Percentiles rank a stretch among this genome's conserved stretches.
Evolutionary conservation across 2,329 filamentous ascomycete genomes (phyloP).

Genomic region (Venturia nashicola): DNA sequence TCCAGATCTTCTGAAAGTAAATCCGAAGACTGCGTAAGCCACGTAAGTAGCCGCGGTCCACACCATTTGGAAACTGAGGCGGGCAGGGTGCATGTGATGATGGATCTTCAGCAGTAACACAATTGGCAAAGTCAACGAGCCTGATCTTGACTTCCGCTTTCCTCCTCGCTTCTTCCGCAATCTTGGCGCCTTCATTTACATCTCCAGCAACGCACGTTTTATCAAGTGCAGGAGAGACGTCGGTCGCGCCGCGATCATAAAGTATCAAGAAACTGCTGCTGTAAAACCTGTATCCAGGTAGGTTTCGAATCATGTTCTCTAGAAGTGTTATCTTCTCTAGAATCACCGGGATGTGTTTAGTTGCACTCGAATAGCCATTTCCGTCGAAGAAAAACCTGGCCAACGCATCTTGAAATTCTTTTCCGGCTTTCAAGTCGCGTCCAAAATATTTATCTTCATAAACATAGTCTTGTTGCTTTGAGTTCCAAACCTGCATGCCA

Average conservation of each 20-base stretch:
- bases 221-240: neutral
- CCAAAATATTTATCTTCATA: constrained; percentile 99
- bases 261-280: constrained; percentile 90
- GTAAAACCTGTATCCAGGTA: constrained; percentile 87
- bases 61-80: constrained; percentile 64
- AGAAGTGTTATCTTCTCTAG: constrained; percentile 72
- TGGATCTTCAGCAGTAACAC: constrained; percentile 71
- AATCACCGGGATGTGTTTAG: constrained; percentile 77
- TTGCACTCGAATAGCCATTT: constrained; percentile 63
- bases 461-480: constrained; percentile 67
- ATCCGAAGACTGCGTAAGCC: constrained; percentile 65
- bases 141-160: constrained; percentile 66
- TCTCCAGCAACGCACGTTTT: neutral
- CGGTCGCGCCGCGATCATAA: constrained; percentile 65
- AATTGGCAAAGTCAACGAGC: constrained; percentile 97
- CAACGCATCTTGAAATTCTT: constrained; percentile 78
- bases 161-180: constrained; percentile 23
- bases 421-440: constrained; percentile 71
- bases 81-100: constrained; percentile 55
- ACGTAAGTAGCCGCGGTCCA: constrained; percentile 81
- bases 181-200: constrained; percentile 16
- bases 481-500: constrained; percentile 93
- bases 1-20: constrained; percentile 81
- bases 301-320: constrained; percentile 66
- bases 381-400: constrained; percentile 88